Evolutionary conservation across 371 early-diverging fungal species (phyloP).

Genomic region (Mucor mucedo): DNA sequence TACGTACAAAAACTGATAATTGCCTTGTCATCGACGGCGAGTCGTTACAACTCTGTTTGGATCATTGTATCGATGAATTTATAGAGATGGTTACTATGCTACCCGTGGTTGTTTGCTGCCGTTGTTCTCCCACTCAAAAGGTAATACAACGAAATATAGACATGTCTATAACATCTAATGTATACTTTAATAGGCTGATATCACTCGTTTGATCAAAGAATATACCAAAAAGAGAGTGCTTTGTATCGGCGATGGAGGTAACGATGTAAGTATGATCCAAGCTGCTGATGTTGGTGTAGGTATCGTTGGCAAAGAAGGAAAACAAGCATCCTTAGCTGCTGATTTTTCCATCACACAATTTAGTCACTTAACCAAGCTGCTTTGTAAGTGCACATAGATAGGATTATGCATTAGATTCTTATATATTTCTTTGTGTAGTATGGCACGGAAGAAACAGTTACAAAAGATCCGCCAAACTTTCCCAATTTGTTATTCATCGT

Average conservation of each 20-base stretch:
- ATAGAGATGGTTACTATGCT: constrained; percentile 79
- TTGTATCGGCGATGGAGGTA: constrained; percentile 99
- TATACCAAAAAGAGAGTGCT: constrained; percentile 81
- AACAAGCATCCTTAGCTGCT: constrained; percentile 97
- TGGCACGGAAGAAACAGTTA: constrained; percentile 99
- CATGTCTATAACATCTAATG: background rate
- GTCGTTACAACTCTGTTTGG: constrained; percentile 81
- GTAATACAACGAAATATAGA: constrained; percentile 23
- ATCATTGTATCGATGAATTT: constrained; percentile 81
- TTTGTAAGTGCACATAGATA: constrained; percentile 52
- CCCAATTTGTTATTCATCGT: constrained; percentile 99
- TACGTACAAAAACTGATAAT: constrained; percentile 69
- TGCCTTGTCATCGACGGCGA: constrained; percentile 98
- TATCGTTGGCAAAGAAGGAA: constrained; percentile 99
- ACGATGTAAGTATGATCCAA: constrained; percentile 99
- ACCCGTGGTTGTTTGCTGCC: constrained; percentile 95
- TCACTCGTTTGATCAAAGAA: constrained; percentile 87
- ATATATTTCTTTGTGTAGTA: constrained; percentile 41
- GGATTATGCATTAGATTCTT: background rate
- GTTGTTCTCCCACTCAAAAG: constrained; percentile 99
- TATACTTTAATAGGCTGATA: constrained; percentile 70
- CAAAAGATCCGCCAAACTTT: constrained; percentile 93
- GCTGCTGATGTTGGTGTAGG: constrained; percentile 98
- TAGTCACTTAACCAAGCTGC: constrained; percentile 81
- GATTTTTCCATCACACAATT: constrained; percentile 97